Conservation (phyloP, 169 alveolate genomes). For the Amoebophrya sp. region DNA sequence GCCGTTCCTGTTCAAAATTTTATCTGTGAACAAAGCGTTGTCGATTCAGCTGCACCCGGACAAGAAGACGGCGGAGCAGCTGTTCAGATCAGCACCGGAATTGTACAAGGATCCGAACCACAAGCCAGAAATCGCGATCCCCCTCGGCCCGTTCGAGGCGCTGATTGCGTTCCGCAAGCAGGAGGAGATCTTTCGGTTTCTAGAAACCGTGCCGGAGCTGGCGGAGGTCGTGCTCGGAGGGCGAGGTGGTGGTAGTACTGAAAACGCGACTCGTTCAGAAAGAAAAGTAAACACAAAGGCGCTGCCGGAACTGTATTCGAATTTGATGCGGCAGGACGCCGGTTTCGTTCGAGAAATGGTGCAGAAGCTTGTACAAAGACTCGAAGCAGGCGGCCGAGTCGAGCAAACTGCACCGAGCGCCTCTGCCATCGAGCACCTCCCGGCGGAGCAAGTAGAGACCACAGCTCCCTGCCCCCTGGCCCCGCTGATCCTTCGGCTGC, state of each 20-base stretch:
- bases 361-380: background rate
- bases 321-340: background rate
- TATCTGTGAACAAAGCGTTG: no score
- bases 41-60: no score
- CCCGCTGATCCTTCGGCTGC: background rate
- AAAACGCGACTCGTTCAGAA: background rate
- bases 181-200: background rate
- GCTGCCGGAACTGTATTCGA: background rate
- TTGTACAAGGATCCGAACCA: conserved; percentile 71
- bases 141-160: conserved; percentile 59
- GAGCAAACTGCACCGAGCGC: background rate
- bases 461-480: background rate
- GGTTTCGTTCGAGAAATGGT: background rate
- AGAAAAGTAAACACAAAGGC: background rate
- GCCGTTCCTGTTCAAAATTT: no score
- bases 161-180: conserved; percentile 48
- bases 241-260: background rate
- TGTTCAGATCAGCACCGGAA: conserved; percentile 42
- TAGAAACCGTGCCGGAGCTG: background rate
- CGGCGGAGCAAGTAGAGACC: no score
- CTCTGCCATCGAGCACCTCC: no score
- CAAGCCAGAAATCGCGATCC: conserved; percentile 79
- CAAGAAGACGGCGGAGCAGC: no score
- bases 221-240: background rate
- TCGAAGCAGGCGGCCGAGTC: background rate